phyloP scores from a whole-genome alignment of 2,329 filamentous ascomycete species.

The Ophiostoma sp. region DNA sequence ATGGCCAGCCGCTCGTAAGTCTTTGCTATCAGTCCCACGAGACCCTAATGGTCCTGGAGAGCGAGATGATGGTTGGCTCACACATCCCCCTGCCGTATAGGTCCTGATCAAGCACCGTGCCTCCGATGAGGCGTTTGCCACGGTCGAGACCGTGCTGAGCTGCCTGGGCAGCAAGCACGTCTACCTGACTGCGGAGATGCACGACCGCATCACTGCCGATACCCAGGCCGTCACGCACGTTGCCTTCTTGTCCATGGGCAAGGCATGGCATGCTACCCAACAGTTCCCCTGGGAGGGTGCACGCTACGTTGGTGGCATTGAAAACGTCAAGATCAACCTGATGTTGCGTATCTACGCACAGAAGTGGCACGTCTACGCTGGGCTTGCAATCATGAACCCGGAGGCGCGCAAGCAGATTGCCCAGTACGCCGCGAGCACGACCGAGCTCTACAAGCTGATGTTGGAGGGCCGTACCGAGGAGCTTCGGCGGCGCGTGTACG shows the following conservation, averaged over 20 bases:
- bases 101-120: conserved; percentile 88
- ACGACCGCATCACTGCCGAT: conserved; percentile 96
- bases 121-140: conserved; percentile 65
- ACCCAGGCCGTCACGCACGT: conserved; percentile 97
- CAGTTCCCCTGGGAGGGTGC: conserved; percentile 96
- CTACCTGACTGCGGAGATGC: conserved; percentile 76
- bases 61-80: not conserved
- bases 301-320: conserved; percentile 94
- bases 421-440: conserved; percentile 88
- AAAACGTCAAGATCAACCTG: conserved; percentile 99
- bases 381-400: conserved; percentile 92
- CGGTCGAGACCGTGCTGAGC: conserved; percentile 74
- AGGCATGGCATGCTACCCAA: conserved; percentile 89
- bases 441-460: conserved; percentile 95
- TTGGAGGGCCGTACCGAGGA: conserved; percentile 74
- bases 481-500: conserved; percentile 63
- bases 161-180: conserved; percentile 84
- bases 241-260: conserved; percentile 95
- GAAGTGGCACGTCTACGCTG: conserved; percentile 99
- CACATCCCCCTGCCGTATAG: conserved; percentile 33
- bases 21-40: not conserved
- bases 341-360: conserved; percentile 95
- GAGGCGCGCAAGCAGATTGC: conserved; percentile 86
- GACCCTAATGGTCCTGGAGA: not conserved
- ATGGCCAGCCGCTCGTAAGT: conserved; percentile 57